phyloP scores from a whole-genome alignment of 306 rosid species.

The Senna siamea region DNA sequence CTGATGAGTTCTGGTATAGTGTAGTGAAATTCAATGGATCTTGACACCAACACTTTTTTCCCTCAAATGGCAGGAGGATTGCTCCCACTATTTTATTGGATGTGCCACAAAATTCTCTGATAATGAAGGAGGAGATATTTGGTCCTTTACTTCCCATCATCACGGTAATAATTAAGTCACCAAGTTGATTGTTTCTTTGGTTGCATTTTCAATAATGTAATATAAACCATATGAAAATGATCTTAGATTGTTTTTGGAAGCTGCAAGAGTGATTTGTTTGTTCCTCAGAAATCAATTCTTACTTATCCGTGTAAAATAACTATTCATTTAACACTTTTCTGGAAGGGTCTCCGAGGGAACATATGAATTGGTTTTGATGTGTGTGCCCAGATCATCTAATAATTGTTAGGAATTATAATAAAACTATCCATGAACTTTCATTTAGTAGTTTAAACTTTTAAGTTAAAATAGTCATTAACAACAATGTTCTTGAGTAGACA shows the following conservation, averaged over 20 bases:
- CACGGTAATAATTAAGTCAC: constrained; percentile 59
- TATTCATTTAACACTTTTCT: constrained; percentile 5
- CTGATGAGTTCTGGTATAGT: constrained; percentile 24
- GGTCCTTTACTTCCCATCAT: constrained; percentile 97
- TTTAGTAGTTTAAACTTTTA: no score
- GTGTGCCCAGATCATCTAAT: neutral
- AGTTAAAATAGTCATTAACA: no score
- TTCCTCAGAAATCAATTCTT: constrained; percentile 8
- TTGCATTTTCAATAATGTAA: constrained; percentile 9
- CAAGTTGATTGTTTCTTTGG: constrained; percentile 4
- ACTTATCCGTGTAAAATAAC: neutral
- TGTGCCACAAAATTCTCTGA: constrained; percentile 74
- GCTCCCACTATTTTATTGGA: constrained; percentile 91
- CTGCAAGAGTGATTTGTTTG: constrained; percentile 11
- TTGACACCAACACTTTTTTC: constrained; percentile 31
- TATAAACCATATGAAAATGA: constrained; percentile 19
- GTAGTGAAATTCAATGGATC: constrained; percentile 23
- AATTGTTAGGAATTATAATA: neutral
- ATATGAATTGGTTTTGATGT: neutral
- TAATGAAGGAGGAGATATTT: constrained; percentile 92
- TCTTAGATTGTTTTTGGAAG: neutral
- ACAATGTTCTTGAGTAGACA: neutral
- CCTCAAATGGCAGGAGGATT: constrained; percentile 65
- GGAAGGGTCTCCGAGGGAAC: neutral
- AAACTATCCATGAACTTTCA: neutral